These are phyloP conservation scores for Populus pruinosa DNA, from an alignment of 345 rosid genomes.

Conservation along the genomic window DNA sequence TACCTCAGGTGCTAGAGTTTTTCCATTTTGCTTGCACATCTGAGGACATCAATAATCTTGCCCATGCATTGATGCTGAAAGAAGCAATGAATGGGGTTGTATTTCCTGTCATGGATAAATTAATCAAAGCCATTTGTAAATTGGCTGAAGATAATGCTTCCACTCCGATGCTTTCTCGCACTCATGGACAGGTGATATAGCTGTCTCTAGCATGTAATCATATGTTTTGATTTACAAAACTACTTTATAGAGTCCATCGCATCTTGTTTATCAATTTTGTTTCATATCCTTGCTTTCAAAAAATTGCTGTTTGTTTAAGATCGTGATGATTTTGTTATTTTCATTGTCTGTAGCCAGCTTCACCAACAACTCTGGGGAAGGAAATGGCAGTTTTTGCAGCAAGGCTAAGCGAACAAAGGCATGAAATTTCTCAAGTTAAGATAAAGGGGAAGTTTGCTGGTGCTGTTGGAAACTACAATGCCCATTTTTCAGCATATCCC, in stretches of 20 bases:
- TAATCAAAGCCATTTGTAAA: slow-evolving; percentile 51
- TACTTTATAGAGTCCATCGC: neutral
- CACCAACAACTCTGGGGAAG: slow-evolving; percentile 91
- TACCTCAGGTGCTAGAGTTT: slow-evolving; percentile 78
- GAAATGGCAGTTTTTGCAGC: slow-evolving; percentile 92
- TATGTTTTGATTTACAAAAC: neutral
- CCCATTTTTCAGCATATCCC: slow-evolving; percentile 88
- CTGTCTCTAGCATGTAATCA: neutral
- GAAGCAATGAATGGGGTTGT: slow-evolving; percentile 57
- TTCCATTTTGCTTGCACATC: slow-evolving; percentile 97
- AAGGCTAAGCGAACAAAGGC: slow-evolving; percentile 75
- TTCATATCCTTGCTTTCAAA: slow-evolving; percentile 8
- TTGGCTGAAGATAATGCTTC: slow-evolving; percentile 67
- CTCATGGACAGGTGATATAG: slow-evolving; percentile 87
- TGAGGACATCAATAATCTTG: slow-evolving; percentile 93
- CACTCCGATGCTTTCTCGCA: slow-evolving; percentile 88
- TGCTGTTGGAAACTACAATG: slow-evolving; percentile 94
- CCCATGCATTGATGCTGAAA: slow-evolving; percentile 88
- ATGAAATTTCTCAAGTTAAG: slow-evolving; percentile 62
- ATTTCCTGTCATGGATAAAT: slow-evolving; percentile 68
- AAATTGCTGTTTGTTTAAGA: neutral
- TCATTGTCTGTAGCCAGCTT: slow-evolving; percentile 66
- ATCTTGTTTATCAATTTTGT: neutral
- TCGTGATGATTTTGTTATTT: neutral
- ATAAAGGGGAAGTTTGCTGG: slow-evolving; percentile 95